Percentiles rank a stretch among this genome's conserved stretches.
These are phyloP conservation scores for Raphanus sativus DNA, from an alignment of 345 rosid species.

Conservation along the genomic window DNA sequence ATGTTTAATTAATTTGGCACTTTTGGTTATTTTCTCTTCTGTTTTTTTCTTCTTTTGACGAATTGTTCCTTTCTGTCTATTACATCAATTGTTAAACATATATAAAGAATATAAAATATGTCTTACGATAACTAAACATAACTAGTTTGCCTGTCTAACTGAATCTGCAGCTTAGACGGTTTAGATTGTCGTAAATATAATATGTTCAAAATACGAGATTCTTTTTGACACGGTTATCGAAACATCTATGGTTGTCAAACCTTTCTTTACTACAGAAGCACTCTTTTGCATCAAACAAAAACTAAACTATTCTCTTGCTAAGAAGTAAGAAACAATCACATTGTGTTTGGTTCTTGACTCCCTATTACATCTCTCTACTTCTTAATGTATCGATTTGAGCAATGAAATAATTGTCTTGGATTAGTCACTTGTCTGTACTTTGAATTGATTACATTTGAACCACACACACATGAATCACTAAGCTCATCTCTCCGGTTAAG, in stretches of 20 bases:
- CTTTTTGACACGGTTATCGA: no score
- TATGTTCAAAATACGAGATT: no score
- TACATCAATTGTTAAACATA: background rate
- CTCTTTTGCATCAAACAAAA: constrained; percentile 17
- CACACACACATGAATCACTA: constrained; percentile 15
- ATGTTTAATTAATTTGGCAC: background rate
- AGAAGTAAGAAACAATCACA: constrained; percentile 25
- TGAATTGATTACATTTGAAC: constrained; percentile 10
- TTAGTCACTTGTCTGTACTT: background rate
- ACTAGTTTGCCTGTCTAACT: background rate
- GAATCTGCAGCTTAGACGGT: no score
- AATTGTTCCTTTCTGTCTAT: background rate
- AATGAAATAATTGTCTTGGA: background rate
- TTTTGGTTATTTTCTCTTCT: background rate
- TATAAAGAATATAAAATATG: no score
- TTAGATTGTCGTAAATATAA: no score
- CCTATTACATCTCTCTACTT: background rate
- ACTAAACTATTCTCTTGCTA: constrained; percentile 6
- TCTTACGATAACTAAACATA: background rate
- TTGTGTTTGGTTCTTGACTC: constrained; percentile 14
- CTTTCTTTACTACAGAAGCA: no score
- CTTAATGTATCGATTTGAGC: no score
- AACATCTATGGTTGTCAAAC: no score
- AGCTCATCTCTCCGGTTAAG: background rate
- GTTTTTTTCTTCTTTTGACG: background rate